These are phyloP conservation scores for Circinella umbellata DNA, from an alignment of 371 early-diverging fungal species.

Conservation along the genomic window DNA sequence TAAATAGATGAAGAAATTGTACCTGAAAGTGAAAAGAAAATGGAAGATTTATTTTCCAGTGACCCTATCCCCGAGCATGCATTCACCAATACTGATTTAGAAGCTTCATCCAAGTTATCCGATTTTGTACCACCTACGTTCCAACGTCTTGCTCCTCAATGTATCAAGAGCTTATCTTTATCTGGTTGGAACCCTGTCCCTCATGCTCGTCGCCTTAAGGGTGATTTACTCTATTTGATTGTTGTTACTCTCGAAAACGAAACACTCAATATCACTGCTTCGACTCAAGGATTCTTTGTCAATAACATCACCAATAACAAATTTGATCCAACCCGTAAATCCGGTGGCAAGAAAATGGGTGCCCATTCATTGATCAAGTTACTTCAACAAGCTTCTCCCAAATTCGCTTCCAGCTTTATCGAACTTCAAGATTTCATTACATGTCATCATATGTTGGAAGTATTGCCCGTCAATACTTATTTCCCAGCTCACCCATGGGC, in stretches of 20 bases:
- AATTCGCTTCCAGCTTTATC: slow-evolving; percentile 72
- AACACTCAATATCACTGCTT: slow-evolving; percentile 83
- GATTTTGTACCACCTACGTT: slow-evolving; percentile 63
- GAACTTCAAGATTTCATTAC: slow-evolving; percentile 71
- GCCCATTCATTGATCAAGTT: slow-evolving; percentile 78
- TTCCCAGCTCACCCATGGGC: slow-evolving; percentile 86
- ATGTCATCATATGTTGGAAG: slow-evolving; percentile 81
- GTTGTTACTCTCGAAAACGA: slow-evolving; percentile 85
- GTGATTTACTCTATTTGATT: slow-evolving; percentile 85
- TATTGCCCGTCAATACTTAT: slow-evolving; percentile 70
- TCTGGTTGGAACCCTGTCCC: slow-evolving; percentile 96
- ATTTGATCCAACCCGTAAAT: slow-evolving; percentile 73
- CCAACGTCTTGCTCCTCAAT: slow-evolving; percentile 62
- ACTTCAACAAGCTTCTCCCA: slow-evolving; percentile 69
- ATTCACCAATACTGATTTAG: slow-evolving; percentile 62
- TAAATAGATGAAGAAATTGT: slow-evolving; percentile 46
- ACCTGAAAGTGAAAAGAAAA: slow-evolving; percentile 44
- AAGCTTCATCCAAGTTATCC: slow-evolving; percentile 55
- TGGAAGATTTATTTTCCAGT: slow-evolving; percentile 45
- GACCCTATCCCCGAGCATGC: slow-evolving; percentile 56
- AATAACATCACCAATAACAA: slow-evolving; percentile 74
- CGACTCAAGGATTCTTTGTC: slow-evolving; percentile 87
- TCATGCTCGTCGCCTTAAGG: slow-evolving; percentile 73
- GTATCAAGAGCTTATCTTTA: slow-evolving; percentile 75
- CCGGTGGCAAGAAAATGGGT: slow-evolving; percentile 35